A percentile compares a stretch with the other conserved stretches of the same genome.
These are phyloP conservation scores for Chlamydomonas eustigma DNA, from an alignment of 139 green algal genomes.

Conservation along the genomic window DNA sequence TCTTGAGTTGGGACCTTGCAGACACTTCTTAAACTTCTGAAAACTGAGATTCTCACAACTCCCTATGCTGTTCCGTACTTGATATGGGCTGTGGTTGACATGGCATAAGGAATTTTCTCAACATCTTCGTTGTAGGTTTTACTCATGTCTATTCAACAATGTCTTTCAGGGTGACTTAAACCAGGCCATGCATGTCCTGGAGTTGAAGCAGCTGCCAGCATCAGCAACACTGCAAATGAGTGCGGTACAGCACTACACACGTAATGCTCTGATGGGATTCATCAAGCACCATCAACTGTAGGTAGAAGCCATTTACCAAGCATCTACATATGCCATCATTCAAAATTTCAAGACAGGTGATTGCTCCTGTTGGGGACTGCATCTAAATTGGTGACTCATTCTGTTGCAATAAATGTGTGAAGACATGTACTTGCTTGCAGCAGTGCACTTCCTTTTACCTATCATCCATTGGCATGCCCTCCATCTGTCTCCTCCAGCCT, in stretches of 20 bases:
- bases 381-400: no score
- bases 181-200: background rate
- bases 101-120: background rate
- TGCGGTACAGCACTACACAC: background rate
- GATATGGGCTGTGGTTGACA: no score
- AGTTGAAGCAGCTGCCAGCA: background rate
- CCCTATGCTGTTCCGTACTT: no score
- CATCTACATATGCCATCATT: no score
- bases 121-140: background rate
- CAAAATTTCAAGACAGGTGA: no score
- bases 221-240: background rate
- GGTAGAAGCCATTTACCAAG: no score
- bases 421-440: no score
- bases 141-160: background rate
- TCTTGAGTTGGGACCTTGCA: background rate
- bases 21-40: background rate
- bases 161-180: background rate
- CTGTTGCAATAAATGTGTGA: no score
- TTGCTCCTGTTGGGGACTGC: no score
- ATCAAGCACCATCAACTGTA: constrained; percentile 9
- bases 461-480: no score
- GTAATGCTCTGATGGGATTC: background rate
- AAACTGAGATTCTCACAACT: background rate
- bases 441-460: no score
- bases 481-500: no score